These are phyloP conservation scores for Sanghuangporus weigelae DNA, from an alignment of 1,284 basidiomycete species.

Conservation along the genomic window DNA sequence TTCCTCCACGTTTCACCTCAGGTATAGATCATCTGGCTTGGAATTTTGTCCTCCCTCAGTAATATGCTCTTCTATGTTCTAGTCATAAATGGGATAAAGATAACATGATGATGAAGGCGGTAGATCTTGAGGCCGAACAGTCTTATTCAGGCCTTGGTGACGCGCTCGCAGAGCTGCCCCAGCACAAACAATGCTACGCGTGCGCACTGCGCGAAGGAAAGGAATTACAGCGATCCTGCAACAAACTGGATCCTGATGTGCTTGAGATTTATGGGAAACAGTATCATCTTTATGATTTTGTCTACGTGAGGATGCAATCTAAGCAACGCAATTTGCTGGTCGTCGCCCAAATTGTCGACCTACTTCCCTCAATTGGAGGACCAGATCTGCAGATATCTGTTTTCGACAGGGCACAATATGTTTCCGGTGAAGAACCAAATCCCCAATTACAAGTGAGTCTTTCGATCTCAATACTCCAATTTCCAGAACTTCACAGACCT, in stretches of 20 bases:
- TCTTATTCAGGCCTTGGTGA: slow-evolving; percentile 29
- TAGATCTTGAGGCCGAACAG: slow-evolving; percentile 35
- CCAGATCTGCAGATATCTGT: background rate
- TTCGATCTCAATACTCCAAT: background rate
- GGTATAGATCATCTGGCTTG: background rate
- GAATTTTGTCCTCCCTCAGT: background rate
- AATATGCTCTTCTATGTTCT: background rate
- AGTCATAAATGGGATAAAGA: slow-evolving; percentile 9
- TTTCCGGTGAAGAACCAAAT: background rate
- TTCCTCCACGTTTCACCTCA: slow-evolving; percentile 9
- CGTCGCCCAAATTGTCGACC: slow-evolving; percentile 50
- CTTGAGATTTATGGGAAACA: slow-evolving; percentile 33
- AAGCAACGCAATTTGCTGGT: slow-evolving; percentile 31
- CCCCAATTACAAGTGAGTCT: background rate
- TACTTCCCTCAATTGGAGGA: slow-evolving; percentile 25
- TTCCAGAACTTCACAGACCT: background rate
- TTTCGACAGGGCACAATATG: background rate
- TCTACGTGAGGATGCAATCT: slow-evolving; percentile 35
- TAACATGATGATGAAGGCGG: background rate
- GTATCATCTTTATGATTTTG: slow-evolving; percentile 55
- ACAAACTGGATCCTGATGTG: slow-evolving; percentile 24
- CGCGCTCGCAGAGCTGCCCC: background rate
- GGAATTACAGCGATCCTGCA: slow-evolving; percentile 1
- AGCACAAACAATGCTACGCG: slow-evolving; percentile 10
- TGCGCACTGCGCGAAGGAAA: slow-evolving; percentile 1